A percentile compares a stretch with the other conserved stretches of the same genome.
Conservation (phyloP, 2,329 filamentous ascomycete genomes). For the Alternaria arbusti region DNA sequence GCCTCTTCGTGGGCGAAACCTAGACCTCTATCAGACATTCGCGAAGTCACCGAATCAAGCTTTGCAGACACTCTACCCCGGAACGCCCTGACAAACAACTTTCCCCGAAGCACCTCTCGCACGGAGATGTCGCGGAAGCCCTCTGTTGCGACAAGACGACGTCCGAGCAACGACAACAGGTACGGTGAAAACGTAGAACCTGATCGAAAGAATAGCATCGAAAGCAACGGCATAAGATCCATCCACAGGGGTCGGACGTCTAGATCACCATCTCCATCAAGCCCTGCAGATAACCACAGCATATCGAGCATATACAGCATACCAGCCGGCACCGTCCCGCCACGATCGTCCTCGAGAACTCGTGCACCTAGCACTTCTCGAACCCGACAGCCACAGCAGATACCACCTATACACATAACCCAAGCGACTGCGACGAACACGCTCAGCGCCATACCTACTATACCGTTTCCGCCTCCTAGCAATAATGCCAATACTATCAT, state of each 20-base stretch:
- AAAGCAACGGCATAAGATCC: constrained; percentile 38
- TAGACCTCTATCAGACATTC: constrained; percentile 58
- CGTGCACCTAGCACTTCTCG: constrained; percentile 34
- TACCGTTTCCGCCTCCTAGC: constrained; percentile 34
- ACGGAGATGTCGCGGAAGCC: constrained; percentile 39
- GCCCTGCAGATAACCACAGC: constrained; percentile 46
- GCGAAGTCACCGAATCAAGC: constrained; percentile 58
- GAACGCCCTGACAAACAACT: constrained; percentile 30
- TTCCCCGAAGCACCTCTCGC: constrained; percentile 34
- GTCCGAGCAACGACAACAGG: constrained; percentile 39
- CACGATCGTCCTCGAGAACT: constrained; percentile 53
- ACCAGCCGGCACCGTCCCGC: constrained; percentile 53
- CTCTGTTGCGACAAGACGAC: constrained; percentile 38
- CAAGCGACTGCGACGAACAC: constrained; percentile 22
- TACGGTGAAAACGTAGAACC: constrained; percentile 37
- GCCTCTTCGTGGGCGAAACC: constrained; percentile 43
- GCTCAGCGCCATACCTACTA: constrained; percentile 8
- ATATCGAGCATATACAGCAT: constrained; percentile 55
- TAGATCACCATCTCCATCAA: constrained; percentile 43
- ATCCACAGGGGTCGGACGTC: constrained; percentile 31
- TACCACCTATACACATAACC: constrained; percentile 20
- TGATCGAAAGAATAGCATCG: constrained; percentile 35
- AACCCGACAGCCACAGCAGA: constrained; percentile 23
- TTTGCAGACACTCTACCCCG: constrained; percentile 48
- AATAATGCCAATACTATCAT: constrained; percentile 49